These are phyloP conservation scores for Boletellus deceptivus DNA, from an alignment of 1,284 basidiomycete genomes.

Conservation along the genomic window DNA sequence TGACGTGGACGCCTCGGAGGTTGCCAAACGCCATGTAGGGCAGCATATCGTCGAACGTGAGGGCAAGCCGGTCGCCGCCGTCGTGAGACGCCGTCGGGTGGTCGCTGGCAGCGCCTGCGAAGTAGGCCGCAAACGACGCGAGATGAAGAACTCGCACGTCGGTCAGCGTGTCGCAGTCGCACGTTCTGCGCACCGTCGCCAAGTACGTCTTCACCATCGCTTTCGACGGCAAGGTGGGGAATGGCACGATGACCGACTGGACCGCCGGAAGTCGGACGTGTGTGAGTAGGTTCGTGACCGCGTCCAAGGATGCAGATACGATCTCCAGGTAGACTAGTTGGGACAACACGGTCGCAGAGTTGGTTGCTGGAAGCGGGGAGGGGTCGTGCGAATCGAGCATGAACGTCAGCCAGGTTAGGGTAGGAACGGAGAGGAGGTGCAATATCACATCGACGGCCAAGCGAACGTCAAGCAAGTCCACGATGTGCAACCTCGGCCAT, in stretches of 20 bases:
- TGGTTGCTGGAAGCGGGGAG: background rate
- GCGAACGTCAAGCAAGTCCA: constrained; percentile 1
- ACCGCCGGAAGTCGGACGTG: background rate
- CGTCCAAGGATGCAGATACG: background rate
- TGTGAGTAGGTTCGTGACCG: constrained; percentile 2
- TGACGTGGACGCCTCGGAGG: background rate
- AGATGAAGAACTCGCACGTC: background rate
- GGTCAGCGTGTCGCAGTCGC: background rate
- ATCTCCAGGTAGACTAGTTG: constrained; percentile 5
- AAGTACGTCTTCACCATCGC: background rate
- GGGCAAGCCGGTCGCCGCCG: no score
- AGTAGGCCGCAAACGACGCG: background rate
- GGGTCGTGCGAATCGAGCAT: background rate
- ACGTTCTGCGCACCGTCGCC: background rate
- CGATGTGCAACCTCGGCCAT: constrained; percentile 3
- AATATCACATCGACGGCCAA: constrained; percentile 1
- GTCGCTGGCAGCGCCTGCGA: no score
- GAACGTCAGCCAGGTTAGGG: constrained; percentile 6
- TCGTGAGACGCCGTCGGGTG: no score
- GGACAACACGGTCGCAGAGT: background rate
- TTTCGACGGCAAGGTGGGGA: background rate
- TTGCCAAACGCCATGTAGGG: background rate
- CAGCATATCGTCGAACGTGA: background rate
- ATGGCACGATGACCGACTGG: background rate
- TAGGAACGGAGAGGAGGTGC: background rate